Percentiles rank a stretch among this genome's conserved stretches.
phyloP scores from a whole-genome alignment of 352 stramenopile species.

The Phytophthora tubulina region DNA sequence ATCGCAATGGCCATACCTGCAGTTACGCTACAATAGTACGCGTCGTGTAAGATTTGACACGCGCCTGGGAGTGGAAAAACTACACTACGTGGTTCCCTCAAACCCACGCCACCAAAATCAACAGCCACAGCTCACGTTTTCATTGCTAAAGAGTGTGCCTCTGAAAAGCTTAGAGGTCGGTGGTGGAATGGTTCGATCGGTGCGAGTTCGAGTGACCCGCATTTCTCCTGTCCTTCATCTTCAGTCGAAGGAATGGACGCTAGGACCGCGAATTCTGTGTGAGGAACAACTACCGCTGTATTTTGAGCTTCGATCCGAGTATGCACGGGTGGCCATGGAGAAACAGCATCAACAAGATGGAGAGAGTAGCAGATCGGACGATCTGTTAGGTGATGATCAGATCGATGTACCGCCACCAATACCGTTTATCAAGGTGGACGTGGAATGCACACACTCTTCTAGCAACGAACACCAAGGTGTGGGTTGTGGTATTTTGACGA shows the following conservation, averaged over 20 bases:
- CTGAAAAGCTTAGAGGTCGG: slow-evolving; percentile 68
- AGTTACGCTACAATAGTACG: slow-evolving; percentile 78
- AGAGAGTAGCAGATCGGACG: slow-evolving; percentile 12
- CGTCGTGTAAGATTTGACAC: slow-evolving; percentile 53
- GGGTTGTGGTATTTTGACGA: slow-evolving; percentile 57
- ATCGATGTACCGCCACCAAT: slow-evolving; percentile 50
- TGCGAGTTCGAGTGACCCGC: slow-evolving; percentile 57
- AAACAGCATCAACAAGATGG: slow-evolving; percentile 30
- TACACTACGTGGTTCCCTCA: slow-evolving; percentile 27
- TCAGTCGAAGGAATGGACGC: slow-evolving; percentile 68
- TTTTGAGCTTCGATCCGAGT: slow-evolving; percentile 53
- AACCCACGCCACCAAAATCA: slow-evolving; percentile 19
- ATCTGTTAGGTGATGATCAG: slow-evolving; percentile 26
- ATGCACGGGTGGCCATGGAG: slow-evolving; percentile 25
- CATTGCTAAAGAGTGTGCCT: slow-evolving; percentile 72
- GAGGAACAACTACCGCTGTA: slow-evolving; percentile 71
- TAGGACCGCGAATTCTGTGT: slow-evolving; percentile 72
- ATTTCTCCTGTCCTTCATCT: slow-evolving; percentile 72
- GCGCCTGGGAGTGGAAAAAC: slow-evolving; percentile 58
- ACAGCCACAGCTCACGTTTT: slow-evolving; percentile 47
- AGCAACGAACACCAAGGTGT: slow-evolving; percentile 26
- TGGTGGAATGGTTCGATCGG: slow-evolving; percentile 69
- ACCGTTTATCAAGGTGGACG: slow-evolving; percentile 76
- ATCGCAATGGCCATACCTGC: slow-evolving; percentile 64
- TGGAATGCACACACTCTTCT: slow-evolving; percentile 61